phyloP scores from a whole-genome alignment of 176 grass and related monocot genomes.

The Oryza coarctata region DNA sequence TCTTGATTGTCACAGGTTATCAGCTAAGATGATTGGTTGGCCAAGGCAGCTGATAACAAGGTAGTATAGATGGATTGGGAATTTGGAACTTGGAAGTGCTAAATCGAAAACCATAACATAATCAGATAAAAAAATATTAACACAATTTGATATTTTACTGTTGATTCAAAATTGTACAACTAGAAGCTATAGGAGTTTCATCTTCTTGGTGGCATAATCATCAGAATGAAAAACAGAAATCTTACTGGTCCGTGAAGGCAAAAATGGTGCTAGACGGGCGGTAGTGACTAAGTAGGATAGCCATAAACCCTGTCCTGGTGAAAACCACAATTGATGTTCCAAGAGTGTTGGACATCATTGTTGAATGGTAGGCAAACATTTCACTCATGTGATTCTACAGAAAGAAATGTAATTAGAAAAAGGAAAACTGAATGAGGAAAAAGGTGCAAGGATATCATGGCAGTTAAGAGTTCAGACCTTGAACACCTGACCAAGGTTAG shows the following conservation, averaged over 20 bases:
- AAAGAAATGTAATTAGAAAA: conserved; percentile 13
- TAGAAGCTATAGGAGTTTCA: neutral
- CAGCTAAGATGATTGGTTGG: neutral
- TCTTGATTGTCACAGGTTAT: neutral
- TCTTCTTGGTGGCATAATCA: neutral
- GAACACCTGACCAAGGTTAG: conserved; percentile 82
- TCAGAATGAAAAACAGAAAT: conserved; percentile 12
- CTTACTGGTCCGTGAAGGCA: conserved; percentile 97
- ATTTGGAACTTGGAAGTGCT: neutral
- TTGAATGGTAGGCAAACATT: conserved; percentile 98
- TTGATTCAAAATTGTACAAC: neutral
- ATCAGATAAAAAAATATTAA: neutral
- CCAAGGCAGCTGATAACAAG: neutral
- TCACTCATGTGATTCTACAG: conserved; percentile 92
- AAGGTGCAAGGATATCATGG: neutral
- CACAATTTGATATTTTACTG: neutral
- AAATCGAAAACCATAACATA: conserved; percentile 3
- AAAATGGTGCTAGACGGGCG: conserved; percentile 95
- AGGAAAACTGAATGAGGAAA: conserved; percentile 3
- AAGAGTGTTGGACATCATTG: conserved; percentile 99
- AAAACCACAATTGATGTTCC: conserved; percentile 94
- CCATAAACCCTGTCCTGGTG: conserved; percentile 94
- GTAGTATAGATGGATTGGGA: neutral
- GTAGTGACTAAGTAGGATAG: conserved; percentile 92
- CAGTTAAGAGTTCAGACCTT: conserved; percentile 56